Evolutionary conservation across 2,329 filamentous ascomycete species (phyloP), one percentile per base, ranked within the genome.

Genomic region (Colletotrichum viniferum): DNA sequence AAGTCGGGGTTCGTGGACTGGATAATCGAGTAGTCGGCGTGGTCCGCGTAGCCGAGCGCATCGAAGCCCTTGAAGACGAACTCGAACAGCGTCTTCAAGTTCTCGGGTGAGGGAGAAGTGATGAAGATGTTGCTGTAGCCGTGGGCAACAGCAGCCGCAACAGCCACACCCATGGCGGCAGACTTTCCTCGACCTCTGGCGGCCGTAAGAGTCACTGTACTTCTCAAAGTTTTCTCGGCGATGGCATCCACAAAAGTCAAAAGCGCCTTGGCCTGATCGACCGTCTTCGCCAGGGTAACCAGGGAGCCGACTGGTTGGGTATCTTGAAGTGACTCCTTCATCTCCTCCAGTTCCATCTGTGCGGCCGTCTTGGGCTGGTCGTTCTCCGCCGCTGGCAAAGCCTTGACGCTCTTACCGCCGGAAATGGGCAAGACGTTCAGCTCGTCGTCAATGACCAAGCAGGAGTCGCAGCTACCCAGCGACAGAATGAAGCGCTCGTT

Each of bases 41-140:
- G 97, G 80, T 99, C 97, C 78, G 96, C 92, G 81, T 99, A 99
- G 36, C 94, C 95, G 32, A 99, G 89, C 13, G 96, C 95, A 83
- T 99, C 97, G 80, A 99, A 99, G 1, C 96, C 97, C 84, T 98
- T 98, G 89, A 99, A 98, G 21, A 99, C 92, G 81, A 99, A 99
- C 81, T 99, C 96, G 82, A 99, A 99, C 9, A 99, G 89, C 0
- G 97, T 99, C 87, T 98, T 99, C 89, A 99, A 89, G 86, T 99
- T 99, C 86, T 99, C 97, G 1, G 97, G 97, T 76, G 95, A 98
- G 0, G 96, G 96, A 2, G 96, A 98, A 2, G 97, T 99, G 82
- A 99, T 98, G 86, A 99, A 99, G 81, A 99, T 98, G 84, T 99
- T 99, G 88, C 96, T 98, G 86, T 99, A 99, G 30, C 97, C 97